Conservation (phyloP, 352 stramenopile genomes). For the Pythium chondricola region DNA sequence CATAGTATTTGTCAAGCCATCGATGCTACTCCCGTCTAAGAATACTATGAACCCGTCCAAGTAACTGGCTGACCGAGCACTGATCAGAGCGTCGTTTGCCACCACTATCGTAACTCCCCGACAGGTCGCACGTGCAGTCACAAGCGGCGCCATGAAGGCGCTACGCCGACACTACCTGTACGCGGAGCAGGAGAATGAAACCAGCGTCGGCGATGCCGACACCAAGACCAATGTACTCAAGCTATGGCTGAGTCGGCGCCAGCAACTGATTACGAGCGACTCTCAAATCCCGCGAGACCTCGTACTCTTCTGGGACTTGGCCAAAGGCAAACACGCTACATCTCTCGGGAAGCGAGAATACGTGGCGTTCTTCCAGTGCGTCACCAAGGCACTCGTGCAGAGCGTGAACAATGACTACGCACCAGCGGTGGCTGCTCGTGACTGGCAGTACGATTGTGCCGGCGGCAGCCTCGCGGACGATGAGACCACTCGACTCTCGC, state of each 20-base stretch:
- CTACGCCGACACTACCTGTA: slow-evolving; percentile 65
- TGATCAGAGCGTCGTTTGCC: too few relatives aligned
- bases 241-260: slow-evolving; percentile 47
- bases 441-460: slow-evolving; percentile 71
- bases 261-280: slow-evolving; percentile 23
- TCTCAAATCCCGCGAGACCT: slow-evolving; percentile 25
- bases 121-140: too few relatives aligned
- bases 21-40: too few relatives aligned
- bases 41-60: too few relatives aligned
- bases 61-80: slow-evolving; percentile 2
- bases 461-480: slow-evolving; percentile 5
- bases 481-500: slow-evolving; percentile 18
- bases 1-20: too few relatives aligned
- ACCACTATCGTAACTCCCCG: too few relatives aligned
- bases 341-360: slow-evolving; percentile 26
- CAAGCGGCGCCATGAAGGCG: neutral
- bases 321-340: slow-evolving; percentile 24
- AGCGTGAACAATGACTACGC: slow-evolving; percentile 33
- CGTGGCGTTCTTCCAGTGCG: slow-evolving; percentile 51
- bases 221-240: slow-evolving; percentile 38
- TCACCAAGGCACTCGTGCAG: slow-evolving; percentile 53
- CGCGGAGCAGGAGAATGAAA: slow-evolving; percentile 46
- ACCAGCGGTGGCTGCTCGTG: slow-evolving; percentile 29
- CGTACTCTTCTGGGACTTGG: slow-evolving; percentile 54
- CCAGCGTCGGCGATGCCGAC: slow-evolving; percentile 47